Percentiles rank a stretch among this genome's conserved stretches.
Evolutionary conservation across 352 stramenopile genomes (phyloP).

Genomic region (Globisporangium ultimum): DNA sequence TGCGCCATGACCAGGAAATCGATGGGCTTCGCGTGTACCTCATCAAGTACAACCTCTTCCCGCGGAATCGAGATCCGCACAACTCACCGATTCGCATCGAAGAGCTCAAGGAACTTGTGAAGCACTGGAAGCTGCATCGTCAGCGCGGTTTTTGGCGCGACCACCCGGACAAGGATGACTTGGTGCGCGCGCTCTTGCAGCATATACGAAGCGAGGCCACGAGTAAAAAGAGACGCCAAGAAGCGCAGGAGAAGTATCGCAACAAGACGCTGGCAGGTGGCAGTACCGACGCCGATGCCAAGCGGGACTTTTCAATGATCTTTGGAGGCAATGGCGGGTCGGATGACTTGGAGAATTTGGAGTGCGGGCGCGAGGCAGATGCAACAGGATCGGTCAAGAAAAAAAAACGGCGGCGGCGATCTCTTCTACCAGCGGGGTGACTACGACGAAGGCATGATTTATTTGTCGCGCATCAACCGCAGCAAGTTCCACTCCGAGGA

Average conservation of each 20-base stretch:
- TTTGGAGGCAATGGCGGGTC: conserved; percentile 18
- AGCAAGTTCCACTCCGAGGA: conserved; percentile 55
- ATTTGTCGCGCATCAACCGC: conserved; percentile 78
- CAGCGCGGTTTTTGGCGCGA: conserved; percentile 89
- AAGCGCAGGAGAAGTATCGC: conserved; percentile 79
- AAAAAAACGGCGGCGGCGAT: conserved; percentile 59
- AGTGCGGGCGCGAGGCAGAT: neutral
- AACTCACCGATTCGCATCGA: conserved; percentile 87
- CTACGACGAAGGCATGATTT: conserved; percentile 85
- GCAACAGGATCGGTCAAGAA: conserved; percentile 23
- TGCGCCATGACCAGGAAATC: conserved; percentile 83
- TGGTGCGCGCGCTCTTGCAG: conserved; percentile 82
- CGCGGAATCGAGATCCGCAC: conserved; percentile 73
- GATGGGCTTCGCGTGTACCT: conserved; percentile 77
- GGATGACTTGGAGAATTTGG: neutral
- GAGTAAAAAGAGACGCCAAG: conserved; percentile 78
- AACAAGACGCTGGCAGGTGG: conserved; percentile 24
- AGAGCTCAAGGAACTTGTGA: conserved; percentile 90
- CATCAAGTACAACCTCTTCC: conserved; percentile 88
- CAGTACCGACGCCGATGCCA: conserved; percentile 22
- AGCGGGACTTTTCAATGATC: conserved; percentile 65
- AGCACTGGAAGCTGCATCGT: conserved; percentile 89
- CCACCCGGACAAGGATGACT: conserved; percentile 88
- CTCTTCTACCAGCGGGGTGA: conserved; percentile 84
- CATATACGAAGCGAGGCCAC: conserved; percentile 77